phyloP scores from a whole-genome alignment of 1,139 yeast species.

The Protomyces macrosporus region DNA sequence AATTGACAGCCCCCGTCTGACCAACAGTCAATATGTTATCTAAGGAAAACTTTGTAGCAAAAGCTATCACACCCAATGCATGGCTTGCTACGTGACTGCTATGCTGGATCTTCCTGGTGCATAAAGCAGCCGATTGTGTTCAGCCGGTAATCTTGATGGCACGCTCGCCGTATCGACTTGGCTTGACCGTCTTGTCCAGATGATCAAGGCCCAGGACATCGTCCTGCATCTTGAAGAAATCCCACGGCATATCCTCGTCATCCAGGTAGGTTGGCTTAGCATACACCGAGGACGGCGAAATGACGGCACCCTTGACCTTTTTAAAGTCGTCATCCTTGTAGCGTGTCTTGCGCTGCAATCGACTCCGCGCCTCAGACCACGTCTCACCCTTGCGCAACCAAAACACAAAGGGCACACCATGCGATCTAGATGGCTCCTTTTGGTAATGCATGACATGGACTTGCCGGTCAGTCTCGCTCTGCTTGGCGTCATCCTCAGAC shows the following conservation, averaged over 20 bases:
- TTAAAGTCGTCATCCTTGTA: constrained; percentile 73
- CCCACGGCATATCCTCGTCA: constrained; percentile 52
- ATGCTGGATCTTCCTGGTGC: not conserved
- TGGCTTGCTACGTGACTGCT: not conserved
- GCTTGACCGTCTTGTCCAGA: constrained; percentile 58
- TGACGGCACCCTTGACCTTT: constrained; percentile 57
- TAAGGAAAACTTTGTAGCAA: too few species aligned
- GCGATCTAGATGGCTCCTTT: constrained; percentile 62
- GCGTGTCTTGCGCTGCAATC: constrained; percentile 66
- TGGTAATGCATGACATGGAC: constrained; percentile 66
- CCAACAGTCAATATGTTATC: not conserved
- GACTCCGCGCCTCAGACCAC: constrained; percentile 56
- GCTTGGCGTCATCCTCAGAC: constrained; percentile 39
- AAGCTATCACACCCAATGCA: not conserved
- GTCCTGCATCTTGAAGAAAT: constrained; percentile 46
- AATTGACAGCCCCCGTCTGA: not conserved
- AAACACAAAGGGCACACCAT: constrained; percentile 85
- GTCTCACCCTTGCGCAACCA: constrained; percentile 58
- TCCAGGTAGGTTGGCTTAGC: constrained; percentile 51
- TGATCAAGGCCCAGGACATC: constrained; percentile 73
- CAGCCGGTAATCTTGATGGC: constrained; percentile 29
- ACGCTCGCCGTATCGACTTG: constrained; percentile 28
- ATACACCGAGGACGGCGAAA: constrained; percentile 35
- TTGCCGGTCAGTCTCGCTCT: constrained; percentile 37
- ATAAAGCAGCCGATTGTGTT: not conserved